Base-by-base conservation (phyloP, 2,329 filamentous ascomycete species). In the Triangularia verruculosa region DNA sequence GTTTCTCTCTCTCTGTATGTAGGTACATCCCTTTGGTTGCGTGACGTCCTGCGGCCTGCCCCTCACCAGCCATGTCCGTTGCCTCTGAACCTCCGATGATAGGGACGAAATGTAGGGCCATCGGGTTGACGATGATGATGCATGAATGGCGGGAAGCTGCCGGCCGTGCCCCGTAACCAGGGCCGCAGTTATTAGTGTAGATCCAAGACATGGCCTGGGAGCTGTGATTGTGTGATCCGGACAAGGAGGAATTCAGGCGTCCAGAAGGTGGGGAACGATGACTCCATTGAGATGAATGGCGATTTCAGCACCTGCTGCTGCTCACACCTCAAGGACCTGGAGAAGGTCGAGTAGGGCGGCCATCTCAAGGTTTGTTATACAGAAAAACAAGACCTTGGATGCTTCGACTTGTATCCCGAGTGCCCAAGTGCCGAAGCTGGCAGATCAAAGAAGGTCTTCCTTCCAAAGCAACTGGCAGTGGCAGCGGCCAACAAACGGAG, bases 1-100 rank as follows among this genome's bases (percentile, higher is more conserved):
- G n/a, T 27, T 17, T 57, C n/a, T n/a, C n/a, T n/a, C n/a, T n/a
- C n/a, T n/a, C n/a, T 62, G 17, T 59, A 2, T 53, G 55, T 51
- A 27, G 62, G 57, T 32, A 25, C n/a, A 17, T 57, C 51, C 9
- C 51, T 54, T 28, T 55, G 17, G 20, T 62, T 59, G 61, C 64
- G 60, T 67, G 63, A 65, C 64, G 58, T 61, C 25, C 51, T 27
- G 20, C 39, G 39, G 39, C 51, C 27, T 54, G 51, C 51, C 51
- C 25, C 51, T 54, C 51, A 54, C 25, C 20, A 54, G 15, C 51
- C 51, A 54, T 25, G 11, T 20, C 39, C n/a, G 39, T 9, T 20
- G 39, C n/a, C 6, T 47, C 39, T 47, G 6, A 47, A 47, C 39
- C 39, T 47, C 4, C 39, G 39, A 47, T 47, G 39, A 47, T 47